These are phyloP conservation scores for Fusarium mundagurra DNA, from an alignment of 2,329 filamentous ascomycete species.

Conservation along the genomic window DNA sequence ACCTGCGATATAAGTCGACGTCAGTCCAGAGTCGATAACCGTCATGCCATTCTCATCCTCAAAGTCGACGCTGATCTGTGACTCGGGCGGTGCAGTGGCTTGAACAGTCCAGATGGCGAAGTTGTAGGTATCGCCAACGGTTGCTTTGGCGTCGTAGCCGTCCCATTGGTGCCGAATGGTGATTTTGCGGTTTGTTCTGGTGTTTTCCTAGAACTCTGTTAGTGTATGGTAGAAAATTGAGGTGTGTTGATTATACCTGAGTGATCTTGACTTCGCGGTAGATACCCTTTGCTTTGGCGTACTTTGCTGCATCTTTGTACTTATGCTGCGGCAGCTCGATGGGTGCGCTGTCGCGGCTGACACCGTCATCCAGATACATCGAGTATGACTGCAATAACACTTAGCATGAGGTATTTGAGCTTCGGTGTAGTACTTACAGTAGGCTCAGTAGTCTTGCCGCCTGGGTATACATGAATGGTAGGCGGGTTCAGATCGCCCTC, in stretches of 20 bases:
- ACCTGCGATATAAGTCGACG: not conserved
- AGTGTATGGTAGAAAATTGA: rapidly evolving
- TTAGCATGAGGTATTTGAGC: rapidly evolving
- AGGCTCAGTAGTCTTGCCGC: not conserved
- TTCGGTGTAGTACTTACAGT: not conserved
- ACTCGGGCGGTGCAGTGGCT: not conserved
- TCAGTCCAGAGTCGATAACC: not conserved
- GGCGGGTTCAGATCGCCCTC: not conserved
- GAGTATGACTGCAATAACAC: not conserved
- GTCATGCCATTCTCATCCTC: not conserved
- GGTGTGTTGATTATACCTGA: rapidly evolving
- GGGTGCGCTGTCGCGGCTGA: not conserved
- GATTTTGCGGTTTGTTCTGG: not conserved
- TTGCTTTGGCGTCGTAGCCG: not conserved
- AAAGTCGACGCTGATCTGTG: not conserved
- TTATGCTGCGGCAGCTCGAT: not conserved
- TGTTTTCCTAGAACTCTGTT: not conserved
- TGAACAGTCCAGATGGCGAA: not conserved
- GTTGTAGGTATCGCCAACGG: not conserved
- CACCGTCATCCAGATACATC: not conserved
- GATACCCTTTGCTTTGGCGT: not conserved
- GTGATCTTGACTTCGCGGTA: not conserved
- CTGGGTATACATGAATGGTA: not conserved
- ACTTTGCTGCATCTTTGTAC: not conserved
- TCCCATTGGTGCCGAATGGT: not conserved